Evolutionary conservation across 2,329 filamentous ascomycete genomes (phyloP), one percentile per base, ranked within the genome.

Genomic region (Fulvia fulva): DNA sequence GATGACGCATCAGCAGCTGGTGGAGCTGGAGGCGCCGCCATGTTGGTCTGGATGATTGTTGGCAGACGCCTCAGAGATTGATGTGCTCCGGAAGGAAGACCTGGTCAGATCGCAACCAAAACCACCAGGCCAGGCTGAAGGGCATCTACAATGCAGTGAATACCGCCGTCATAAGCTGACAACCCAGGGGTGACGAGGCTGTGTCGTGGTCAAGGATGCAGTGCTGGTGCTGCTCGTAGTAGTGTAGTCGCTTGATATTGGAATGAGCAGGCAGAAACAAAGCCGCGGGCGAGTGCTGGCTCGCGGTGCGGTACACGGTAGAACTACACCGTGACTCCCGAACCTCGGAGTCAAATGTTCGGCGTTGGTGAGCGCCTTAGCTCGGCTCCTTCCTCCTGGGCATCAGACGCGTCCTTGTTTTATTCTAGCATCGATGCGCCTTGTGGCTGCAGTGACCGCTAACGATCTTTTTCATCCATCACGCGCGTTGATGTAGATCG

Each of bases 11-110:
- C 55, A 26, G 51, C 55, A 26, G 51, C 25, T 14, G 51, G 22
- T 25, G 50, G 28, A 8, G 26, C 41, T 19, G 53, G 16, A 21
- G 26, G 12, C 11, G 50, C 52, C n/a, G 30, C 44, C 47, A 43
- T 52, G n/a, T 52, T n/a, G n/a, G 53, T 46, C 25, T 23, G 25
- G 45, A 47, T 47, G 46, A 12, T 45, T 43, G 55, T 26, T 47
- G 12, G 19, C 11, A 23, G 14, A 25, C 14, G 11, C 4, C 9
- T 11, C 19, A 45, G 14, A 22, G 8, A 21, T 26, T n/a, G 8
- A 8, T 11, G 43, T 7, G 11, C 41, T 44, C 16, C 28, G 12
- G 28, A 6, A 6, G 28, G 16, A 34, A 14, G 9, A 11, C 30
- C 11, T 9, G 9, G 30, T 14, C 30, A 9, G 30, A 9, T 34